Evolutionary conservation across 129 eudicot genomes (phyloP).

Genomic region (Saposhnikovia divaricata): DNA sequence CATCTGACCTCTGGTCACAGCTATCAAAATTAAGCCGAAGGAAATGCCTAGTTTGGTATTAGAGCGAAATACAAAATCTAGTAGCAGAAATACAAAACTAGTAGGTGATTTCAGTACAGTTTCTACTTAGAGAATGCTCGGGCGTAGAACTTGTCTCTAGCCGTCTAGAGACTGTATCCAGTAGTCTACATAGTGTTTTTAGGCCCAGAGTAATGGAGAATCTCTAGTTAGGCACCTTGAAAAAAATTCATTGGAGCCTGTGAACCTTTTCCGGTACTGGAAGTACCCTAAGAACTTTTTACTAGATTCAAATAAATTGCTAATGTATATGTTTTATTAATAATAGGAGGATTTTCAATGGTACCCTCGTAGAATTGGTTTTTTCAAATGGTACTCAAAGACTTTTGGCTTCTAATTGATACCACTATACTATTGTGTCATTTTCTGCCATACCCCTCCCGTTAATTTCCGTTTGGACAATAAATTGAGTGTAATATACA

Average conservation of each 20-base stretch:
- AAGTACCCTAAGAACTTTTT: not conserved
- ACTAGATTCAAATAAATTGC: not conserved
- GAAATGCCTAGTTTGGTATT: not conserved
- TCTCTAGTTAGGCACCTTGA: not conserved
- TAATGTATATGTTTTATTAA: not conserved
- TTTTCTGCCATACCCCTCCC: too few relatives aligned
- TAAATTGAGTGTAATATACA: too few relatives aligned
- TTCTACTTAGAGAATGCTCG: not conserved
- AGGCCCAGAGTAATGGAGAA: not conserved
- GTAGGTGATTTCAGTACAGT: not conserved
- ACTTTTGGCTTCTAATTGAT: too few relatives aligned
- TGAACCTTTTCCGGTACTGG: not conserved
- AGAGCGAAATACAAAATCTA: not conserved
- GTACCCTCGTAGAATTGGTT: too few relatives aligned
- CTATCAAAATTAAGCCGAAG: not conserved
- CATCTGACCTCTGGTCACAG: not conserved
- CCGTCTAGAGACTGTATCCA: not conserved
- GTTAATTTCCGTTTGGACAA: too few relatives aligned
- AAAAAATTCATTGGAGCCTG: not conserved
- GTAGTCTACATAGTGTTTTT: not conserved
- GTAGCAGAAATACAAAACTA: not conserved
- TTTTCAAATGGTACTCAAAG: too few relatives aligned
- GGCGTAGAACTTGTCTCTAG: not conserved
- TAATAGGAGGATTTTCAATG: too few relatives aligned
- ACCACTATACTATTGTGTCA: too few relatives aligned